Evolutionary conservation across 345 rosid species (phyloP), one percentile per base, ranked within the genome.

Genomic region (Lumnitzera racemosa): DNA sequence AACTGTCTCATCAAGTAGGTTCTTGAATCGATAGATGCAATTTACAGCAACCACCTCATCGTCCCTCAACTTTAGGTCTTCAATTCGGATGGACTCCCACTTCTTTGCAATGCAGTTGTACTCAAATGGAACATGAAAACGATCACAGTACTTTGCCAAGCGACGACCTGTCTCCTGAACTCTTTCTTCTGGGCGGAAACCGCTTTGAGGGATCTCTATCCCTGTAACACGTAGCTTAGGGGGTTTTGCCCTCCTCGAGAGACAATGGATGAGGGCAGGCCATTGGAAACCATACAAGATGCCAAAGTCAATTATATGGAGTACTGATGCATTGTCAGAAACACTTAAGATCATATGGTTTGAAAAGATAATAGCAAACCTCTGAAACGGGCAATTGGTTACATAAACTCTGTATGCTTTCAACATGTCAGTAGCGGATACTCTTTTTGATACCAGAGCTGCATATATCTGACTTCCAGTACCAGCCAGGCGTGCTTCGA

Each of bases 231-330:
- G 76, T 53, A 79, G 64, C 51, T 72, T 73, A 0, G 83, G 83
- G 24, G 83, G 80, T 13, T 78, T 78, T 0, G 52, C 12, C 20
- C 73, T 62, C 55, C 51, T 59, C 3, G 80, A 27, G 48, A 79
- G 83, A 9, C 60, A 63, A 29, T 70, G 70, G 48, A 79, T 79
- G 53, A 79, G 74, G 51, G 67, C 36, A 1, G 83, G 83, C 83
- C 83, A 79, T 24, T 79, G 80, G 53, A 72, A 79, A 49, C 83
- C 83, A 61, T 79, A 76, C 12, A 56, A 43, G 51, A 79, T 71
- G 24, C 83, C 83, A 29, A 79, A 79, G 67, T 79, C 80, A 12
- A 79, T 65, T 50, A 79, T 67, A 41, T 79, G 83, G 51, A 79
- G 64, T 15, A 68, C 73, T 15, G 57, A 59, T 17, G 78, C 72